phyloP scores from a whole-genome alignment of 768 basidiomycete species.

The Dacryopinax spathularia region DNA sequence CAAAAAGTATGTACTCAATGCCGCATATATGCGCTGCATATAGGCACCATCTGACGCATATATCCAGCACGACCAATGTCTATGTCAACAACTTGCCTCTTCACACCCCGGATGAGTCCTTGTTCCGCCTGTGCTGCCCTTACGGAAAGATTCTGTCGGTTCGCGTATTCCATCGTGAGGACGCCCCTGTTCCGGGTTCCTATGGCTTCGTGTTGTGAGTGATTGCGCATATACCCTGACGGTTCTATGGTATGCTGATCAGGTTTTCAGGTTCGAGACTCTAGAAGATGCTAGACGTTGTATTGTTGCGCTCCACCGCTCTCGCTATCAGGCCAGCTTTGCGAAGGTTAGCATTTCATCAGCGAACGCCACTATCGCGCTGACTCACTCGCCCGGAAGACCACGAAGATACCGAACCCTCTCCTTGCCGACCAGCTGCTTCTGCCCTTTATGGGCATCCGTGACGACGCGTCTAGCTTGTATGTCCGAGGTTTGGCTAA shows the following conservation, averaged over 20 bases:
- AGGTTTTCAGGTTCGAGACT: slow-evolving; percentile 42
- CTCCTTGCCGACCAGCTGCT: neutral
- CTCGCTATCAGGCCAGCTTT: slow-evolving; percentile 73
- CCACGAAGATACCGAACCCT: neutral
- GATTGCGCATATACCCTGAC: neutral
- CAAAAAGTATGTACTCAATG: neutral
- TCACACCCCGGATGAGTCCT: slow-evolving; percentile 65
- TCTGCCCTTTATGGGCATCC: slow-evolving; percentile 23
- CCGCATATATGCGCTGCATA: neutral
- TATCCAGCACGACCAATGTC: slow-evolving; percentile 49
- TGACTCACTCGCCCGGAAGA: neutral
- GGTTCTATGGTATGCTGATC: neutral
- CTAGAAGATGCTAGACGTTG: slow-evolving; percentile 60
- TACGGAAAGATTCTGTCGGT: slow-evolving; percentile 66
- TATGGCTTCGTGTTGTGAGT: slow-evolving; percentile 69
- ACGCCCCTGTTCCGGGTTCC: slow-evolving; percentile 19
- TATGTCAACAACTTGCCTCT: slow-evolving; percentile 82
- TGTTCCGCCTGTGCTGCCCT: slow-evolving; percentile 54
- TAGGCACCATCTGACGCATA: neutral
- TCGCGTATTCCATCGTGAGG: slow-evolving; percentile 55
- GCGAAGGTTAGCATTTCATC: slow-evolving; percentile 48
- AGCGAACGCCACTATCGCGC: too few species aligned
- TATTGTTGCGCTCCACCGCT: slow-evolving; percentile 52
- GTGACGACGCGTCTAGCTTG: slow-evolving; percentile 42
- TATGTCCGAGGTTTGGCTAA: slow-evolving; percentile 66